A percentile compares a stretch with the other conserved stretches of the same genome.
Conservation (phyloP, 495 filamentous ascomycete species). For the Aspergillus heteromorphus region DNA sequence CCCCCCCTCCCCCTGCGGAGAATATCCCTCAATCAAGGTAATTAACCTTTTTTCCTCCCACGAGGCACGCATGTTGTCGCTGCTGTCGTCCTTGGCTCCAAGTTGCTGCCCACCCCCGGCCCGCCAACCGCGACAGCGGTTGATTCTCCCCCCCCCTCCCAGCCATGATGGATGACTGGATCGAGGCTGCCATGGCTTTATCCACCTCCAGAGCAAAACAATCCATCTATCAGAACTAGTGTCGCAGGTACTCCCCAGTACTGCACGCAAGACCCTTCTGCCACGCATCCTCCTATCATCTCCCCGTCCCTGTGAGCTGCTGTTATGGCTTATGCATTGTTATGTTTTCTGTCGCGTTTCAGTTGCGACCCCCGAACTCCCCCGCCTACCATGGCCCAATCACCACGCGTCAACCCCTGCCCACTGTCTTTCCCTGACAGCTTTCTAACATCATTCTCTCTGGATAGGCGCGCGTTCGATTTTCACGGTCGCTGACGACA, state of each 20-base stretch:
- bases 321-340: conserved; percentile 4
- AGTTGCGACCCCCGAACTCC: conserved; percentile 2
- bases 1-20: conserved; percentile 4
- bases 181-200: conserved; percentile 1
- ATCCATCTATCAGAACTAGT: conserved; percentile 12
- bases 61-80: conserved; percentile 2
- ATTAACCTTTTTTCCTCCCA: conserved; percentile 5
- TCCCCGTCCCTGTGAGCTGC: background rate
- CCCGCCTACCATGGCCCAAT: conserved; percentile 15
- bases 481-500: conserved; percentile 5
- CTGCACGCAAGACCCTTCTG: conserved; percentile 1
- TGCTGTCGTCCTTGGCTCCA: conserved; percentile 5
- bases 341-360: conserved; percentile 18
- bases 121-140: conserved; percentile 17
- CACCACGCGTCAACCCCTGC: conserved; percentile 28
- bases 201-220: conserved; percentile 2
- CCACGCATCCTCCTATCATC: background rate
- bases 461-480: conserved; percentile 9
- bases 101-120: conserved; percentile 9
- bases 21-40: conserved; percentile 7
- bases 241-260: conserved; percentile 8
- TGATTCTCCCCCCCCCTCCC: conserved; percentile 8
- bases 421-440: conserved; percentile 5
- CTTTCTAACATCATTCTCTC: conserved; percentile 13
- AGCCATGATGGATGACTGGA: conserved; percentile 11